Base-by-base conservation (phyloP, 2,329 filamentous ascomycete species). In the Colletotrichum graminicola region DNA sequence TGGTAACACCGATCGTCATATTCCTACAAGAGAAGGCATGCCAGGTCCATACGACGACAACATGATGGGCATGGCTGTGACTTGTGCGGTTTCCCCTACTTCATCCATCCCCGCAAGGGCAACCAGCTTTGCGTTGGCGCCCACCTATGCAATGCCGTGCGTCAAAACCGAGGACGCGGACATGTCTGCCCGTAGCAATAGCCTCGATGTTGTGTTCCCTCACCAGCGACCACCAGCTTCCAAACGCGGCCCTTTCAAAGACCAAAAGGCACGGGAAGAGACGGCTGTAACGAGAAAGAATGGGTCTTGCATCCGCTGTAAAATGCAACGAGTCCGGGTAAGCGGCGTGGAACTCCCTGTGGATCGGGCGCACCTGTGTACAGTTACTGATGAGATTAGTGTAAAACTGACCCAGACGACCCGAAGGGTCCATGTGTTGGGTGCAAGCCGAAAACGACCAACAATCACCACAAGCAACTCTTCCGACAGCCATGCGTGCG, bases 281-380 rank as follows among this genome's bases (percentile, higher is more conserved):
- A 90, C 88, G 0, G 89, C 89, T 0, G 82, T 85, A 67, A 90
- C 88, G 2, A 83, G 89, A 70, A 86, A 85, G 65, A 86, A 88
- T 23, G 88, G 88, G 11, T 89, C 87, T 26, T 91, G 89, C 75
- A 86, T 90, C 69, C 83, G 88, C 55, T 91, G 89, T 73, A 84
- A 87, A 61, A 89, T 90, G 87, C 89, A 90, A 74, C 84, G 88
- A 54, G 90, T 90, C 75, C 84, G 89, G 60, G 88, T 90, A 78
- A 84, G 87, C 81, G 41, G 39, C 34, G 39, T 21, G 14, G 8
- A 51, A 14, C 21, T 6, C 5, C 23, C 26, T 60, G 10, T 23
- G 4, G 49, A 55, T 7, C 29, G 49, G 36, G 18, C 3, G 21
- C 11, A 26, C 14, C 14, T 26, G 2, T 7, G n/a, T 41, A 23